These are phyloP conservation scores for Lentinula raphanica DNA, from an alignment of 768 basidiomycete genomes.

Conservation along the genomic window DNA sequence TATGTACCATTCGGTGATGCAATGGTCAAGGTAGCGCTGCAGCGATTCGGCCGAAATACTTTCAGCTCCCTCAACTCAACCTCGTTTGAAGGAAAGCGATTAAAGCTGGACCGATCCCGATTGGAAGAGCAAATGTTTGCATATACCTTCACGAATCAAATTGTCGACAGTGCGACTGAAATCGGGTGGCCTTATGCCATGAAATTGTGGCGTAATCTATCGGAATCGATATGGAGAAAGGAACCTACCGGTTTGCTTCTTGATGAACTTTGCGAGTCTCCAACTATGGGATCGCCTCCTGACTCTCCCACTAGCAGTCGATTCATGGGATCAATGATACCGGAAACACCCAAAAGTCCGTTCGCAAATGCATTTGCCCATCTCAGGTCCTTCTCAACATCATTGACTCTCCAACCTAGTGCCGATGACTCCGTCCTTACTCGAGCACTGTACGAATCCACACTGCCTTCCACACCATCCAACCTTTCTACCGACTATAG, in stretches of 20 bases:
- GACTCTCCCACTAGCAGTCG: background rate
- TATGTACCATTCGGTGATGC: conserved; percentile 91
- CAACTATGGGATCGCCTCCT: background rate
- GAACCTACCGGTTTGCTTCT: background rate
- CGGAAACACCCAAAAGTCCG: background rate
- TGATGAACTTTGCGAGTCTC: background rate
- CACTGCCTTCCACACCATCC: conserved; percentile 31
- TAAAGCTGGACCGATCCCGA: conserved; percentile 42
- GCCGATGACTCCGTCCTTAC: background rate
- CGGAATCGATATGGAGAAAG: background rate
- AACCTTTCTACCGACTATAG: conserved; percentile 83
- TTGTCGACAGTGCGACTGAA: conserved; percentile 71
- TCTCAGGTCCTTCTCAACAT: conserved; percentile 52
- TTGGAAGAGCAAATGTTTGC: conserved; percentile 92
- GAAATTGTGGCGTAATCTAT: background rate
- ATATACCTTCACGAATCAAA: conserved; percentile 85
- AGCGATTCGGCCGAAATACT: conserved; percentile 39
- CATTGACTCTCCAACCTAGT: conserved; percentile 74
- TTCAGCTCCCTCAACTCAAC: conserved; percentile 45
- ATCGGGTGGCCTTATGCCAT: conserved; percentile 72
- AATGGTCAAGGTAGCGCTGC: conserved; percentile 40
- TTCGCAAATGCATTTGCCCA: background rate
- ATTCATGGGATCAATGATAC: background rate
- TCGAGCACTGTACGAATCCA: background rate
- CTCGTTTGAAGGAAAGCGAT: conserved; percentile 23